Evolutionary conservation across 2,329 filamentous ascomycete genomes (phyloP).

Genomic region (Cyclaneusma minus): DNA sequence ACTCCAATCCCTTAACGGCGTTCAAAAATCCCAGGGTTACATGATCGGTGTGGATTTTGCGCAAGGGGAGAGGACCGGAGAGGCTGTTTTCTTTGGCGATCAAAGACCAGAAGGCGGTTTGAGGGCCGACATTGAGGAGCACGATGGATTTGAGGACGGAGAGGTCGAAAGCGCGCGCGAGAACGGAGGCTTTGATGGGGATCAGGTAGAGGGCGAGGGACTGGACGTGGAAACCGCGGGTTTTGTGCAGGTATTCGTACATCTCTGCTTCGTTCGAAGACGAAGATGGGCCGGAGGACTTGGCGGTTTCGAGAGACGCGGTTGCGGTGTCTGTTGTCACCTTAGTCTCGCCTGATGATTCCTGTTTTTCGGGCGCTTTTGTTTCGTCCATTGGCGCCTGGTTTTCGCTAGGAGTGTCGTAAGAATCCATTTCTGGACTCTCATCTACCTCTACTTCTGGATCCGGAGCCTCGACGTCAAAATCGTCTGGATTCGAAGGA

Average conservation of each 20-base stretch:
- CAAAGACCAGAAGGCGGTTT: slow-evolving; percentile 42
- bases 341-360: too few species aligned
- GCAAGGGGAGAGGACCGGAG: slow-evolving; percentile 33
- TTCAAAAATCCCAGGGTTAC: slow-evolving; percentile 38
- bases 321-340: too few species aligned
- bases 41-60: slow-evolving; percentile 47
- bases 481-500: slow-evolving; percentile 18
- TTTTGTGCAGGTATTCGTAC: slow-evolving; percentile 38
- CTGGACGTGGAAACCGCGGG: slow-evolving; percentile 40
- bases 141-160: slow-evolving; percentile 39
- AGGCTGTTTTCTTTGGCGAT: slow-evolving; percentile 37
- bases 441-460: slow-evolving; percentile 12
- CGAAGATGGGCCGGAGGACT: too few species aligned
- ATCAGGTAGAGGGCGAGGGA: slow-evolving; percentile 40
- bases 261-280: slow-evolving; percentile 11
- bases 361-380: slow-evolving; percentile 5
- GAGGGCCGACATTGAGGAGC: slow-evolving; percentile 46
- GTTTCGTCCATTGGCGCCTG: slow-evolving; percentile 12
- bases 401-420: not conserved
- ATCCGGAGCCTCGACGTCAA: slow-evolving; percentile 17
- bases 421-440: slow-evolving; percentile 6
- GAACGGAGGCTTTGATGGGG: slow-evolving; percentile 40
- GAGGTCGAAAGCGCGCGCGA: slow-evolving; percentile 40
- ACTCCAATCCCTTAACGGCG: slow-evolving; percentile 34
- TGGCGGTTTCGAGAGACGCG: too few species aligned